These are phyloP conservation scores for Paxillus ammoniavirescens DNA, from an alignment of 768 basidiomycete genomes.

Conservation along the genomic window DNA sequence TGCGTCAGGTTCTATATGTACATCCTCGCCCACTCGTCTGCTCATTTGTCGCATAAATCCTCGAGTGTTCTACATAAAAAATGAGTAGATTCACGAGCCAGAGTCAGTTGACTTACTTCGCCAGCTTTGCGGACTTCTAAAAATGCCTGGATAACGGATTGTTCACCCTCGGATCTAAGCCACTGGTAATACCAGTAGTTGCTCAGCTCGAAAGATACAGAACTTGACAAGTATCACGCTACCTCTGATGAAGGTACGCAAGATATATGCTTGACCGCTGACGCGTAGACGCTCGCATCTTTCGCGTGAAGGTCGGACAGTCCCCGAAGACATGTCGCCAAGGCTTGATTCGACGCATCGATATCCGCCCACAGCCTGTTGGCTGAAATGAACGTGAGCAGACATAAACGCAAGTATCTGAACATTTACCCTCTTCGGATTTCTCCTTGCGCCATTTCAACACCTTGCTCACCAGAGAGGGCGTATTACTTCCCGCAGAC, in stretches of 20 bases:
- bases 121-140: slow-evolving; percentile 54
- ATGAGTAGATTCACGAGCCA: neutral
- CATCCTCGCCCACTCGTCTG: slow-evolving; percentile 48
- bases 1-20: slow-evolving; percentile 87
- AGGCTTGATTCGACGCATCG: slow-evolving; percentile 57
- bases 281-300: slow-evolving; percentile 50
- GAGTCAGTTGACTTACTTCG: slow-evolving; percentile 42
- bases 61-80: slow-evolving; percentile 60
- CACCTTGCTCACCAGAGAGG: slow-evolving; percentile 89
- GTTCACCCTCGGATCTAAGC: slow-evolving; percentile 18
- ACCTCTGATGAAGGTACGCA: slow-evolving; percentile 47
- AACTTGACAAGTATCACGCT: slow-evolving; percentile 38
- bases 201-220: neutral
- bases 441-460: slow-evolving; percentile 82
- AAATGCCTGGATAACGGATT: slow-evolving; percentile 52
- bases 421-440: slow-evolving; percentile 46
- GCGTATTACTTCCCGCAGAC: slow-evolving; percentile 94
- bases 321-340: slow-evolving; percentile 50
- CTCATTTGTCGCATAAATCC: slow-evolving; percentile 86
- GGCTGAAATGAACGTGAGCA: slow-evolving; percentile 39
- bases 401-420: neutral
- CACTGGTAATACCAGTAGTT: slow-evolving; percentile 40
- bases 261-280: slow-evolving; percentile 61
- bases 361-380: slow-evolving; percentile 63
- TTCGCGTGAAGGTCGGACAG: slow-evolving; percentile 49